These are phyloP conservation scores for Fusarium torulosum DNA, from an alignment of 2,329 filamentous ascomycete genomes.

Conservation along the genomic window DNA sequence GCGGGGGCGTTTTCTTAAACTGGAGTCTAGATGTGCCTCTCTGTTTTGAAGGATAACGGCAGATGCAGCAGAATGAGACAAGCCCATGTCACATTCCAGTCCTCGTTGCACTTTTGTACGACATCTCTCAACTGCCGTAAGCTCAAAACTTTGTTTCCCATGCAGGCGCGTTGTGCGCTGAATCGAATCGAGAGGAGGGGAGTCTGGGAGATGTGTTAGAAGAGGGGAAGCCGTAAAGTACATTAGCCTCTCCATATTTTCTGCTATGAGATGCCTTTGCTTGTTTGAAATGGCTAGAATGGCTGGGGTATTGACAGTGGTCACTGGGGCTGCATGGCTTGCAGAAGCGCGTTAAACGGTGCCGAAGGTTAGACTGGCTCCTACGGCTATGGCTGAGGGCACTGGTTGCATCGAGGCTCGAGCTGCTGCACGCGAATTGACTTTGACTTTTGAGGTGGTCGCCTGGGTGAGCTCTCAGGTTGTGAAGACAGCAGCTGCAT, in stretches of 20 bases:
- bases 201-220: background rate
- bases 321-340: conserved; percentile 17
- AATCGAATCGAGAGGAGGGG: background rate
- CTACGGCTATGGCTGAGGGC: background rate
- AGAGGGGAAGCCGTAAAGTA: background rate
- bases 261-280: background rate
- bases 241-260: conserved; percentile 9
- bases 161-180: conserved; percentile 19
- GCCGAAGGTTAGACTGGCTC: conserved; percentile 3
- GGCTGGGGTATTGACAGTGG: background rate
- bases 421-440: conserved; percentile 12
- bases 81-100: conserved; percentile 16
- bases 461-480: background rate
- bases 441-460: conserved; percentile 12
- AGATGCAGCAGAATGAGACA: conserved; percentile 7
- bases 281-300: conserved; percentile 6
- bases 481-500: background rate
- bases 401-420: background rate
- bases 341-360: conserved; percentile 30
- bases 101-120: conserved; percentile 24
- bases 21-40: conserved; percentile 18
- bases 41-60: conserved; percentile 32
- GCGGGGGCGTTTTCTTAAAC: background rate
- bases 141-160: conserved; percentile 15
- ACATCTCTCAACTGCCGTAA: conserved; percentile 23